Conservation (phyloP, 78 protist genomes). For the Corallochytrium limacisporum region DNA sequence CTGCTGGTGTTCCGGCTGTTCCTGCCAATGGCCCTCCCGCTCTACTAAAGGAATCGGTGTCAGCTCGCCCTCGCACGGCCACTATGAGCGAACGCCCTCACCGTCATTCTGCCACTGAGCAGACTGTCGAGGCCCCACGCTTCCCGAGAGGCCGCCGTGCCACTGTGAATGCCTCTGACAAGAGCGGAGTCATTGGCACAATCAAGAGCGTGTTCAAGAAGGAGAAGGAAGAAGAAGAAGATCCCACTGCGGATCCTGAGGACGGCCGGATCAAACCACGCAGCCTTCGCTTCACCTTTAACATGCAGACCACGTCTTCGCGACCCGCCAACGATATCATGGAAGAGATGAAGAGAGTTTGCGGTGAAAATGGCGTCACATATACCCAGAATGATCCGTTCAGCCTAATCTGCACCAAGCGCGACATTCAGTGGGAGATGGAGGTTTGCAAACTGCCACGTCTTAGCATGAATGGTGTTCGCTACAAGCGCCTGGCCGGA, state of each 20-base stretch:
- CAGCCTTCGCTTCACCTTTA: conserved; percentile 28
- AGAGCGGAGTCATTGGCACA: background rate
- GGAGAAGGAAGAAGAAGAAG: background rate
- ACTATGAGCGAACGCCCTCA: no score
- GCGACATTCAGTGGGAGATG: conserved; percentile 19
- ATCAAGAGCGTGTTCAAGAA: background rate
- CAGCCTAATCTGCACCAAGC: background rate
- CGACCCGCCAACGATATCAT: background rate
- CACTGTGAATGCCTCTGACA: background rate
- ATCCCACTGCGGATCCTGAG: background rate
- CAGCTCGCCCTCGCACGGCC: no score
- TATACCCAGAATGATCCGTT: conserved; percentile 3
- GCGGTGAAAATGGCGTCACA: background rate
- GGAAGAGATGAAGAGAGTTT: conserved; percentile 6
- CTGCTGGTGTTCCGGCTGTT: no score
- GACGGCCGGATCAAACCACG: conserved; percentile 16
- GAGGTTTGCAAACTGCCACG: conserved; percentile 39
- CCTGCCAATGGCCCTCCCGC: no score
- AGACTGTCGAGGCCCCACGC: background rate
- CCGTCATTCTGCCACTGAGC: no score
- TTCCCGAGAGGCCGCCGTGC: background rate
- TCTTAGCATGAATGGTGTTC: conserved; percentile 23
- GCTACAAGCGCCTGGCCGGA: conserved; percentile 33
- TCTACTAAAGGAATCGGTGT: no score
- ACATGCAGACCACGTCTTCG: conserved; percentile 15